Evolutionary conservation across 176 grass and related monocot species (phyloP).

Genomic region (Juncus inflexus): DNA sequence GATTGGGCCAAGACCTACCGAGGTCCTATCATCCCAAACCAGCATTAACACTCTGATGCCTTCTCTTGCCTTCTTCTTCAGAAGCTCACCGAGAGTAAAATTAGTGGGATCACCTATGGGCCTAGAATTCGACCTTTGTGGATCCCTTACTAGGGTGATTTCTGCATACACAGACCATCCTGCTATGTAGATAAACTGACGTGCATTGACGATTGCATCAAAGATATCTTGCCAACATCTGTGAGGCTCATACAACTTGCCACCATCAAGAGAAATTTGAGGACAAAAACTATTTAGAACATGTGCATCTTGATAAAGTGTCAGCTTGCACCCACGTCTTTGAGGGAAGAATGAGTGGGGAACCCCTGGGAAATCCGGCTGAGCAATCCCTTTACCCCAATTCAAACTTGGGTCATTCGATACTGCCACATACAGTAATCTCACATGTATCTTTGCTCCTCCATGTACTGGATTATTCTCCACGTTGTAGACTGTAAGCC

Average conservation of each 20-base stretch:
- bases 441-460: constrained; percentile 51
- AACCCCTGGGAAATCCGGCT: constrained; percentile 26
- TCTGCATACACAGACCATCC: constrained; percentile 78
- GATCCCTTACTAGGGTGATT: constrained; percentile 62
- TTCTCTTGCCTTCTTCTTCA: constrained; percentile 53
- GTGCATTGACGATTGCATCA: constrained; percentile 50
- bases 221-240: constrained; percentile 91
- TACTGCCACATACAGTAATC: constrained; percentile 48
- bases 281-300: constrained; percentile 37
- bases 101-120: constrained; percentile 3
- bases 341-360: constrained; percentile 65
- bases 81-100: constrained; percentile 60
- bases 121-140: constrained; percentile 6
- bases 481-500: constrained; percentile 49
- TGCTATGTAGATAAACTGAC: constrained; percentile 61
- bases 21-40: constrained; percentile 83
- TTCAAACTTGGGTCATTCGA: constrained; percentile 21
- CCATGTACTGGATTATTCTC: constrained; percentile 34
- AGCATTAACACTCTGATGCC: constrained; percentile 66
- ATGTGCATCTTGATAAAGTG: constrained; percentile 78
- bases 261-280: constrained; percentile 18
- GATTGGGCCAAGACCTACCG: constrained; percentile 57
- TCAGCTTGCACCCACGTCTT: constrained; percentile 42
- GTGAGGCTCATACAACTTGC: constrained; percentile 35
- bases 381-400: constrained; percentile 45